These are phyloP conservation scores for Candida maltosa DNA, from an alignment of 805 yeast species.

Conservation along the genomic window DNA sequence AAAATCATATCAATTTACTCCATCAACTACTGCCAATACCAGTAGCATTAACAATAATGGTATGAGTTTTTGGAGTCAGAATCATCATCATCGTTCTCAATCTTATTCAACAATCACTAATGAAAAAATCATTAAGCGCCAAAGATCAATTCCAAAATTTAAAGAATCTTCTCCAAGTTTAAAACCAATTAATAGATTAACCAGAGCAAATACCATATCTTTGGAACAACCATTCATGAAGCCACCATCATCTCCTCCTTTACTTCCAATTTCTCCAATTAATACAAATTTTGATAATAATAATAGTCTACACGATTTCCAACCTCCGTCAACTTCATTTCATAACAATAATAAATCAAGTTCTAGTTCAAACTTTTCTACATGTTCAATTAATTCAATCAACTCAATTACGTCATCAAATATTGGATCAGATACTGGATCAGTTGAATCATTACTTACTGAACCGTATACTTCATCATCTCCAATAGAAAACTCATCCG, in stretches of 20 bases:
- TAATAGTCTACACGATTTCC: conserved; percentile 13
- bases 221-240: conserved; percentile 17
- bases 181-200: conserved; percentile 10
- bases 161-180: too few relatives aligned
- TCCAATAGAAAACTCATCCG: background rate
- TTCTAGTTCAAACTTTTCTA: conserved; percentile 23
- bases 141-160: conserved; percentile 17
- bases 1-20: conserved; percentile 27
- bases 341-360: conserved; percentile 14
- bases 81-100: conserved; percentile 21
- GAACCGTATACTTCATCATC: conserved; percentile 19
- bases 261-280: conserved; percentile 1
- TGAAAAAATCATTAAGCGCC: conserved; percentile 31
- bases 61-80: too few relatives aligned
- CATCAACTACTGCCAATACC: background rate
- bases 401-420: conserved; percentile 6
- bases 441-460: conserved; percentile 28
- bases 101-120: conserved; percentile 28
- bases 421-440: conserved; percentile 13
- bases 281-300: background rate
- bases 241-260: conserved; percentile 9
- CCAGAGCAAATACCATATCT: conserved; percentile 25
- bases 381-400: conserved; percentile 19
- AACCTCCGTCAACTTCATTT: conserved; percentile 27
- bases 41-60: background rate